Evolutionary conservation across 2,329 filamentous ascomycete genomes (phyloP), one percentile per base, ranked within the genome.

Genomic region (Celoporthe dispersa): DNA sequence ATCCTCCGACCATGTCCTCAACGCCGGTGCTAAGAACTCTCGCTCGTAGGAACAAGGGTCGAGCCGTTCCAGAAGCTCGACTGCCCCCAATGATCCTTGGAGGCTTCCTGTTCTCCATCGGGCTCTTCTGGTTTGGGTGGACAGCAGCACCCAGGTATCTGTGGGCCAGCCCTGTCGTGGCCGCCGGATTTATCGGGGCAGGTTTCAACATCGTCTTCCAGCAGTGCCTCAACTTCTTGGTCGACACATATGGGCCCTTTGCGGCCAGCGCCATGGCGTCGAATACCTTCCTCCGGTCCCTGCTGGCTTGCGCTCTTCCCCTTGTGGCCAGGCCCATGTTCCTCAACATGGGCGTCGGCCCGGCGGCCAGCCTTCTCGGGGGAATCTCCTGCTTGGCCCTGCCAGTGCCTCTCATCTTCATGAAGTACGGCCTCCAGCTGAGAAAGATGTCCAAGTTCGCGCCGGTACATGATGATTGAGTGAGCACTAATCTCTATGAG

Each of bases 241-340:
- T 84, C 28, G 81, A 82, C 65, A 76, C 76, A 1, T 82, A 81
- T 62, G 76, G 74, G 7, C 71, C 77, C 1, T 84, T 83, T 72
- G 83, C 84, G n/a, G 84, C 84, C 3, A 84, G 81, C 16, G 84
- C 84, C 11, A 81, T 85, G 37, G 81, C 83, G 12, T 84, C 83
- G 37, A 85, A 86, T 70, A 85, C 84, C 1, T 82, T 86, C 72
- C 76, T 85, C 51, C 81, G 84, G 41, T 80, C 79, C 48, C 70
- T 84, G 9, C 73, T 84, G 69, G 83, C 81, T 3, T 79, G 74
- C 39, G 78, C 75, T 11, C 73, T 81, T 19, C 79, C 80, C 1
- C 69, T 80, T 9, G 78, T 76, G 2, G 68, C 53, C 16, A 41
- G 55, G 14, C 68, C 68, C 2, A 66, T 69, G 55, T 67, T 69